Base-by-base conservation (phyloP, 2,329 filamentous ascomycete species). In the Amylocarpus encephaloides region DNA sequence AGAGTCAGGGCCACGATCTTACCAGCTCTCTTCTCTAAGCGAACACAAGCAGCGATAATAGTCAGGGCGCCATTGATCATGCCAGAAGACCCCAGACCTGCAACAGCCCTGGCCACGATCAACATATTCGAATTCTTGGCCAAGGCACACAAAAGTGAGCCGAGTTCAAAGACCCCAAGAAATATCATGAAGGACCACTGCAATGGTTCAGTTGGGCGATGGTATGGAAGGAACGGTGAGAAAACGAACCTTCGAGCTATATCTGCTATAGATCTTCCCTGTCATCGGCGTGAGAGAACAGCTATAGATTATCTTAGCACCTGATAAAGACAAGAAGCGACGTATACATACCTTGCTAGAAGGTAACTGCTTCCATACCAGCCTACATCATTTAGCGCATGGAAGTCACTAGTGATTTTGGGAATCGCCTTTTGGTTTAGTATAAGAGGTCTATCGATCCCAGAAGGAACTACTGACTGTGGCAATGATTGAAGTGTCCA, bases 301-400 rank as follows among this genome's bases (percentile, higher is more conserved):
- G 50, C 73, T 78, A 22, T 16, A 39, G 18, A 34, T 3, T 43
- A 43, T 12, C 53, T 59, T 32, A 56, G 55, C 13, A 46, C 35
- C 12, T 19, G 6, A 42, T 29, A 15, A 13, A 19, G 38, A 46
- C 16, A 22, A n/a, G 26, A 18, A n/a, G 32, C 19, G 6, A 33
- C 7, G n/a, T 16, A 26, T 11, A 43, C 46, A 36, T 55, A 66
- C 63, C 51, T 62, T 44, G 71, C 64, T 34, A 79, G 65, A 32
- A 71, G 70, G 57, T 76, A 77, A 16, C 73, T 71, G 43, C 71
- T 72, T 3, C 71, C 73, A 58, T 80, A 80, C 77, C 77, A 80
- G 34, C 76, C 77, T 12, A 80, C 72, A 55, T 80, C 76, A 2
- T 65, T 60, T 0, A 79, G 64, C 11, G 73, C 71, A 49, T 77